Base-by-base conservation (phyloP, 352 stramenopile species). In the Halophytophthora batemanensis region DNA sequence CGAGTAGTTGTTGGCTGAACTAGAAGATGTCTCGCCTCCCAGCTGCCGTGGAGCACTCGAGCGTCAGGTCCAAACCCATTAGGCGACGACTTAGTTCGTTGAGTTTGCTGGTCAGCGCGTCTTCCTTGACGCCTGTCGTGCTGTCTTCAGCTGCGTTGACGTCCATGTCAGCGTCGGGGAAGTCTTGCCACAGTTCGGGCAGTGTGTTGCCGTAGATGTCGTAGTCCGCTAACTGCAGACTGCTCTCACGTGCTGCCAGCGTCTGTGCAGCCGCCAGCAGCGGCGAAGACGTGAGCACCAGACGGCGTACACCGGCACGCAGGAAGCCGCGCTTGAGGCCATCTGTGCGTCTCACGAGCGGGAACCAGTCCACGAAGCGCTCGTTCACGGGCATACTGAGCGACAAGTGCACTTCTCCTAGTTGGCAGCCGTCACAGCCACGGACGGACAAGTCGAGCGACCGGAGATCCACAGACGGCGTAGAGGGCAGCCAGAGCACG, bases 381-480 rank as follows among this genome's bases (percentile, higher is more conserved):
- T 88, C 77, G 50, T 88, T 86, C 18, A 86, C 33, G 7, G 80
- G 80, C 37, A 90, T 76, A 2, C 75, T 60, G 17, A 90, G 50
- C 23, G 71, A 78, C 22, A 90, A 48, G 57, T 88, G 80, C 44
- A 90, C 73, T 64, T 90, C 77, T 4, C 80, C 80, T 5, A 88
- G 56, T 12, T 88, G 64, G n/a, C 77, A 66, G 13, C 83, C 64
- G 23, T 77, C 59, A 10, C 60, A 25, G 41, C 76, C 72, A 40
- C 63, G 69, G n/a, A 90, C 55, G 22, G 71, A 69, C 40, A 88
- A 43, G 36, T 70, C 72, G 22, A 88, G 53, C 12, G 66, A 59
- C 10, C 64, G 64, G 33, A 74, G 53, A 17, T 82, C 71, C 46
- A 71, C 77, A 0, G 66, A 53, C 0, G 68, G 65, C 12, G 71